Evolutionary conservation across 768 basidiomycete genomes (phyloP).

Genomic region (Mycena metata): DNA sequence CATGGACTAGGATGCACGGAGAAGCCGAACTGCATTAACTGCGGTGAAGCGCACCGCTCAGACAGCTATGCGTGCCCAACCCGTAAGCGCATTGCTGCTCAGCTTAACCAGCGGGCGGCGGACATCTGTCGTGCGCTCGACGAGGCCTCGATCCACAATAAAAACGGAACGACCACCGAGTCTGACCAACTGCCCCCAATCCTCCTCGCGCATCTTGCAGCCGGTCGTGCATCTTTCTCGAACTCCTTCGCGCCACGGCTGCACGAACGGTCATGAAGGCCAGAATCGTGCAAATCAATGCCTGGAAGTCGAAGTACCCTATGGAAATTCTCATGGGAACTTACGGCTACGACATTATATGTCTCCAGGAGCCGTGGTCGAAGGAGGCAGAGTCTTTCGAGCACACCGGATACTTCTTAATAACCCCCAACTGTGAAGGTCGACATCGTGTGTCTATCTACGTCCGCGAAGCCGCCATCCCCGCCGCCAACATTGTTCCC

Average conservation of each 20-base stretch:
- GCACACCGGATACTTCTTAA: not conserved
- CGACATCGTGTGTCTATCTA: conserved; percentile 7
- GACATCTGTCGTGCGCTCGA: too few species aligned
- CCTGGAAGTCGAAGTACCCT: conserved; percentile 11
- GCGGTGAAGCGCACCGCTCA: not conserved
- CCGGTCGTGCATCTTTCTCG: too few species aligned
- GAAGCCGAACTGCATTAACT: not conserved
- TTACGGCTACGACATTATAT: conserved; percentile 18
- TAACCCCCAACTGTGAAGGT: not conserved
- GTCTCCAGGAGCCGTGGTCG: conserved; percentile 2
- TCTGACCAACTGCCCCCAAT: too few species aligned
- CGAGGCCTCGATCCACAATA: too few species aligned
- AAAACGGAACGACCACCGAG: too few species aligned
- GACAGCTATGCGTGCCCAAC: not conserved
- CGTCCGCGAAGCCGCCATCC: not conserved
- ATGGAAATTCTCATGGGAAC: conserved; percentile 14
- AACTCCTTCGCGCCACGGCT: too few species aligned
- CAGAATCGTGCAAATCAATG: conserved; percentile 13
- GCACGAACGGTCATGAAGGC: too few species aligned
- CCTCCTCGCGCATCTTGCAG: too few species aligned
- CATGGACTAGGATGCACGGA: not conserved
- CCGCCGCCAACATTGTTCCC: not conserved
- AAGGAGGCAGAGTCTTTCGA: not conserved
- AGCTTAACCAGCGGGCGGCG: too few species aligned
- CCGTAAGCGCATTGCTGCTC: not conserved